Percentiles rank a stretch among this genome's conserved stretches.
Conservation (phyloP, 31 red algal species). For the Porphyra umbilicalis region DNA sequence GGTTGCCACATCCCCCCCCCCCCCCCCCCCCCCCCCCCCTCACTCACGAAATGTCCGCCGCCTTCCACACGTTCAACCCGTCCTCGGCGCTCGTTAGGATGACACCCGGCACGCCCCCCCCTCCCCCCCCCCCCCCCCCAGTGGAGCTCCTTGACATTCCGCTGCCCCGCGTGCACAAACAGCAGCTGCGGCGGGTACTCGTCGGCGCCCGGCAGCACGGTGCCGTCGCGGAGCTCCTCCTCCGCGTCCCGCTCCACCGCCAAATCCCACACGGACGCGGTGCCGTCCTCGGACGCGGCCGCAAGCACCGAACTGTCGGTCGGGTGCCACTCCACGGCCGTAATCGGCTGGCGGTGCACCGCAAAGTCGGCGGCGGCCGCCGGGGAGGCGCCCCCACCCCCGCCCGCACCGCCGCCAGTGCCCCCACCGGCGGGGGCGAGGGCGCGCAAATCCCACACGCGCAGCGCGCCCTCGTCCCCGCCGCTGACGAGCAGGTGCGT, state of each 20-base stretch:
- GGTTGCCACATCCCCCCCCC: not conserved
- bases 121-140: slow-evolving; percentile 63
- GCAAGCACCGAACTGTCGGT: slow-evolving; percentile 57
- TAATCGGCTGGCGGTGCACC: slow-evolving; percentile 60
- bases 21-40: not conserved
- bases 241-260: slow-evolving; percentile 75
- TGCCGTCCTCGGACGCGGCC: slow-evolving; percentile 55
- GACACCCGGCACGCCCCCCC: slow-evolving; percentile 26
- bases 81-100: slow-evolving; percentile 48
- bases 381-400: slow-evolving; percentile 12
- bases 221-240: slow-evolving; percentile 54
- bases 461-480: slow-evolving; percentile 65
- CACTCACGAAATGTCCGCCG: slow-evolving; percentile 44
- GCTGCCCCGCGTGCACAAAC: slow-evolving; percentile 85
- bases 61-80: slow-evolving; percentile 60
- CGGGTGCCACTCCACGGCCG: slow-evolving; percentile 80
- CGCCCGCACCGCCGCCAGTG: not conserved
- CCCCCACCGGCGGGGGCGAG: slow-evolving; percentile 9
- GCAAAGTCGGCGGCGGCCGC: slow-evolving; percentile 43
- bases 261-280: slow-evolving; percentile 82
- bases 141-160: slow-evolving; percentile 73
- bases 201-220: slow-evolving; percentile 44
- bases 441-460: slow-evolving; percentile 80
- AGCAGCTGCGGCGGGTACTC: slow-evolving; percentile 83
- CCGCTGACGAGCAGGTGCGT: slow-evolving; percentile 74